Base-by-base conservation (phyloP, 257 asterid genomes). In the Gardenia jasminoides region DNA sequence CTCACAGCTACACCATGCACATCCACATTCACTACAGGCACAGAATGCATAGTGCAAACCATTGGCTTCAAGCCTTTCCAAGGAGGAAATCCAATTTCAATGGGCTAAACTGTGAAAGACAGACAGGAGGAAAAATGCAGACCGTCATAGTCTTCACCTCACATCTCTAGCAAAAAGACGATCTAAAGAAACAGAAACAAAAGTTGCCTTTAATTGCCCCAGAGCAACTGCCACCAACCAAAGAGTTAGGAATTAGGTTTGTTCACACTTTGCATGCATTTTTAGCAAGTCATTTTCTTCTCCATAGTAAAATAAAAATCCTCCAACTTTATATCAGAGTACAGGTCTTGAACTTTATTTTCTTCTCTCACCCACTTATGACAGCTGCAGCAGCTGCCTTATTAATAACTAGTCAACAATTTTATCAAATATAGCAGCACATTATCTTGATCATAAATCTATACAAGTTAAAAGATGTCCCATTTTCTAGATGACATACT, bases 221-320 rank as follows among this genome's bases (percentile, higher is more conserved):
- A 64, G 30, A 28, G 80, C 75, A 83, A 80, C 84, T 80, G 31
- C 84, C 86, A 83, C 79, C 70, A 76, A 80, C 77, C 62, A 43
- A 61, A 41, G 44, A 74, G 80, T 41, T 71, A 68, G 50, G 61
- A 48, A 76, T n/a, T 39, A 54, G 70, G 54, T 19, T 75, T 65
- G 54, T 44, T 65, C 44, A 67, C 24, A 33, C 67, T 33, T 36
- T 36, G 43, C 74, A 44, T 43, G 20, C 44, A 41, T 56, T n/a
- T 20, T 33, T 36, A 36, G 33, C 64, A 81, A 2, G 65, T 82
- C 66, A 50, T 6, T 43, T 64, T 67, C 50, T 24, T 12, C 67
- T 69, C 36, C 59, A 36, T 24, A 19, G 71, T 44, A 59, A 30
- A 47, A 67, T 54, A 56, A 69, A 64, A 82, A 44, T 44, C 30